Evolutionary conservation across 768 basidiomycete genomes (phyloP).

Genomic region (Plicaturopsis crispa): DNA sequence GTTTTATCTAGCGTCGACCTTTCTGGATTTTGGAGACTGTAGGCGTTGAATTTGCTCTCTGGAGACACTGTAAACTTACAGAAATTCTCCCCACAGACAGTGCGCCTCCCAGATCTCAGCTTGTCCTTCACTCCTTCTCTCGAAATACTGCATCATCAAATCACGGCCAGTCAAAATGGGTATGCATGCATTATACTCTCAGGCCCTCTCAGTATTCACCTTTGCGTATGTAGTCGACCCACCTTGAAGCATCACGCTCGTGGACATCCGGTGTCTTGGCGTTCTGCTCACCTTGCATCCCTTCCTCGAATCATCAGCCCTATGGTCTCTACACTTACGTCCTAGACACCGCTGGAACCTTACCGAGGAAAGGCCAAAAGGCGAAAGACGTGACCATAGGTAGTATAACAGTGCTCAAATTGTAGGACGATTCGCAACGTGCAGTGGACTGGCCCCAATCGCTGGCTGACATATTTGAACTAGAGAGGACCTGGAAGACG

Average conservation of each 20-base stretch:
- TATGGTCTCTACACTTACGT: slow-evolving; percentile 38
- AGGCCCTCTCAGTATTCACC: too few relatives aligned
- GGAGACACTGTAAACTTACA: neutral
- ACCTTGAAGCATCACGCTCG: slow-evolving; percentile 26
- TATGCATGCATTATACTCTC: too few relatives aligned
- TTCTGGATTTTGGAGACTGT: slow-evolving; percentile 61
- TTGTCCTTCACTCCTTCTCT: slow-evolving; percentile 20
- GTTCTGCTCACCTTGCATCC: slow-evolving; percentile 31
- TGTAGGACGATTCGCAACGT: slow-evolving; percentile 31
- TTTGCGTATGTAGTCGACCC: slow-evolving; percentile 5
- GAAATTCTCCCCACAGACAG: slow-evolving; percentile 22
- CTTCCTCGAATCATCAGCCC: slow-evolving; percentile 20
- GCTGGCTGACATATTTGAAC: slow-evolving; percentile 2
- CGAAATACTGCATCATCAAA: slow-evolving; percentile 24
- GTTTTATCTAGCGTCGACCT: slow-evolving; percentile 43
- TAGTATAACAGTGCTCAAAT: slow-evolving; percentile 36
- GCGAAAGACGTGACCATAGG: slow-evolving; percentile 39
- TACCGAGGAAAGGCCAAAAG: slow-evolving; percentile 22
- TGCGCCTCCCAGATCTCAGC: slow-evolving; percentile 27
- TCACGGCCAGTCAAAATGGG: slow-evolving; percentile 29
- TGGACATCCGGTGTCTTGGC: slow-evolving; percentile 39
- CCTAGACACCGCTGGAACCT: slow-evolving; percentile 36
- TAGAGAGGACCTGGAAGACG: slow-evolving; percentile 48
- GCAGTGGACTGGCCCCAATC: neutral
- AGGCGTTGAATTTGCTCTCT: slow-evolving; percentile 19